Evolutionary conservation across 108 stramenopile genomes (phyloP).

Genomic region (Bacterosira constricta): DNA sequence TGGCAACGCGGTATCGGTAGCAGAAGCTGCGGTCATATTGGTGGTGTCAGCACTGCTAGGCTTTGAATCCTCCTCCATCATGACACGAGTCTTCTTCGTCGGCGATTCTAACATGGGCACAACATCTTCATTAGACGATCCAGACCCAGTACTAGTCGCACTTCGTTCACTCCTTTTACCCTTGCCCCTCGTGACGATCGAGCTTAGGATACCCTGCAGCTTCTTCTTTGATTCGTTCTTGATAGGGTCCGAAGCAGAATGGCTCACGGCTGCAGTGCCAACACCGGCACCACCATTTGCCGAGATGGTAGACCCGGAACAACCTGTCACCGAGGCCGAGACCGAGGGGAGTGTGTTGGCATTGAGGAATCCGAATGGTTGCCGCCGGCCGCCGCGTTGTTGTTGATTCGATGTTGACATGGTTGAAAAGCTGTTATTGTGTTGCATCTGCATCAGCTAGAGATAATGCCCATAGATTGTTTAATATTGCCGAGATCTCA

Average conservation of each 20-base stretch:
- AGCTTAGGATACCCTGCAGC: not conserved
- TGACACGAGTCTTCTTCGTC: not conserved
- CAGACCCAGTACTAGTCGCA: not conserved
- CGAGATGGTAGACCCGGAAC: not conserved
- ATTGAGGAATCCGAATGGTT: conserved; percentile 19
- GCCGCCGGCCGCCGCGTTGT: conserved; percentile 21
- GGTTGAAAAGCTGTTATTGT: no score
- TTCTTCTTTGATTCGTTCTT: not conserved
- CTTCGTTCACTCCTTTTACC: not conserved
- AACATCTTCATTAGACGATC: not conserved
- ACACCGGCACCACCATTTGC: not conserved
- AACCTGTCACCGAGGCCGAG: not conserved
- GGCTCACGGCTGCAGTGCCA: not conserved
- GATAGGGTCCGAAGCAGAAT: not conserved
- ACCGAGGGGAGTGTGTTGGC: conserved; percentile 14
- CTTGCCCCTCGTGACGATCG: not conserved
- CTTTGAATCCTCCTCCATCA: not conserved
- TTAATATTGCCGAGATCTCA: no score
- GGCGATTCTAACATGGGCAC: not conserved
- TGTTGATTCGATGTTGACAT: conserved; percentile 17
- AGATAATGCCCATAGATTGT: no score
- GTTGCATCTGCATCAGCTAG: not conserved
- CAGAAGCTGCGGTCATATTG: no score
- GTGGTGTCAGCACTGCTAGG: no score
- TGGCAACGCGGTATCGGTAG: no score